Evolutionary conservation across 352 stramenopile species (phyloP).

Genomic region (Phytophthora aleatoria): DNA sequence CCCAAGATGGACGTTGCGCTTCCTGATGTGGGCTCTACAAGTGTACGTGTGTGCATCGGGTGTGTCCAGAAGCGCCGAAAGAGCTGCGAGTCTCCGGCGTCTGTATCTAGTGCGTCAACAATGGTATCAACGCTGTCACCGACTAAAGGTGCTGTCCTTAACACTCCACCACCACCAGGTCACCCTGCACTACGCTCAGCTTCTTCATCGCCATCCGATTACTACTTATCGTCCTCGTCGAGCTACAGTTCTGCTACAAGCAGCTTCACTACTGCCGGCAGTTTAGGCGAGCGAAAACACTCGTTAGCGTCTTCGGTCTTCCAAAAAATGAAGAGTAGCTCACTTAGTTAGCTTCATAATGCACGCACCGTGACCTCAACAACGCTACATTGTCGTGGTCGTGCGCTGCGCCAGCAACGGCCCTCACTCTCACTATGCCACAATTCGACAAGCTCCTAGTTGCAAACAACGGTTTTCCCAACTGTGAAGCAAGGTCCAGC

Average conservation of each 20-base stretch:
- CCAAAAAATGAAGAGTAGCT: conserved; percentile 65
- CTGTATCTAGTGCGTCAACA: conserved; percentile 24
- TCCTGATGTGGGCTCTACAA: conserved; percentile 59
- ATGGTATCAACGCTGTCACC: conserved; percentile 33
- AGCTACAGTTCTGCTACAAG: conserved; percentile 36
- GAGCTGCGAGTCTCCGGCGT: conserved; percentile 41
- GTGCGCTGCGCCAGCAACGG: no score
- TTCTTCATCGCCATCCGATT: conserved; percentile 48
- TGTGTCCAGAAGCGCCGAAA: conserved; percentile 68
- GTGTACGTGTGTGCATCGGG: conserved; percentile 68
- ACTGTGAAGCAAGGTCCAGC: no score
- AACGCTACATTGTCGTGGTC: no score
- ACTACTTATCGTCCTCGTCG: conserved; percentile 52
- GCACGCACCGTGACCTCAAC: no score
- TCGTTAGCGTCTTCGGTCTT: conserved; percentile 57
- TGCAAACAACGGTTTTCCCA: no score
- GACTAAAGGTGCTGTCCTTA: conserved; percentile 16
- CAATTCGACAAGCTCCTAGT: no score
- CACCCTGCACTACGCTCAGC: conserved; percentile 30
- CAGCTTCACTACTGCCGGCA: conserved; percentile 39
- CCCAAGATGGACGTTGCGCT: conserved; percentile 84
- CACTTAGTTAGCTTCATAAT: conserved; percentile 12
- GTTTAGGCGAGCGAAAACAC: conserved; percentile 54
- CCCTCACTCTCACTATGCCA: no score
- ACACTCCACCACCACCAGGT: conserved; percentile 27